These are phyloP conservation scores for Boletus tylopilopsis DNA, from an alignment of 768 basidiomycete genomes.

Conservation along the genomic window DNA sequence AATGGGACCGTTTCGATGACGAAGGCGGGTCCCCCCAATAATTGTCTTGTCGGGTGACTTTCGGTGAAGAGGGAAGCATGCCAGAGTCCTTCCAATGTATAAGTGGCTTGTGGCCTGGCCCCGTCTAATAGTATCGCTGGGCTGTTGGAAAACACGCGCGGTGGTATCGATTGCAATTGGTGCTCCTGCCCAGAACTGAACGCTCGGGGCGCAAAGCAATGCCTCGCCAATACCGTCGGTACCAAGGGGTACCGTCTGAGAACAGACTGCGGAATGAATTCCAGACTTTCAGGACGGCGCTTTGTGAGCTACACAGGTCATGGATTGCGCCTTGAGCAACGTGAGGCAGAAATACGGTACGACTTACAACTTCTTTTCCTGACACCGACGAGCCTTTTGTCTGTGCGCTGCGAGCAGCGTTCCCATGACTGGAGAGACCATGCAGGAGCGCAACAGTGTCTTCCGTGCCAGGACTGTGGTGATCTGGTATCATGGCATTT, in stretches of 20 bases:
- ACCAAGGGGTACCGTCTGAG: slow-evolving; percentile 20
- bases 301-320: slow-evolving; percentile 4
- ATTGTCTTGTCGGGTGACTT: not conserved
- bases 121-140: not conserved
- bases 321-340: not conserved
- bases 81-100: not conserved
- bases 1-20: not conserved
- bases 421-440: not conserved
- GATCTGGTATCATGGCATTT: not conserved
- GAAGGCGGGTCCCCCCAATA: not conserved
- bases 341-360: not conserved
- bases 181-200: not conserved
- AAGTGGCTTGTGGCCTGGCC: slow-evolving; percentile 1
- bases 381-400: not conserved
- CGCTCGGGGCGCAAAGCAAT: not conserved
- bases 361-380: slow-evolving; percentile 11
- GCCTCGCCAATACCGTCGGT: not conserved
- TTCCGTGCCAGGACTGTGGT: not conserved
- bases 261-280: slow-evolving; percentile 27
- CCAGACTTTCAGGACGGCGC: slow-evolving; percentile 19
- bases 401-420: not conserved
- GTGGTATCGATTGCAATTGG: not conserved
- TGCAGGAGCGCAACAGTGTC: not conserved
- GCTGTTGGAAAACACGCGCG: not conserved
- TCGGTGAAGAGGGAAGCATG: slow-evolving; percentile 1